Evolutionary conservation across 2,329 filamentous ascomycete species (phyloP), one percentile per base, ranked within the genome.

Genomic region (Aspergillus aculeatinus): DNA sequence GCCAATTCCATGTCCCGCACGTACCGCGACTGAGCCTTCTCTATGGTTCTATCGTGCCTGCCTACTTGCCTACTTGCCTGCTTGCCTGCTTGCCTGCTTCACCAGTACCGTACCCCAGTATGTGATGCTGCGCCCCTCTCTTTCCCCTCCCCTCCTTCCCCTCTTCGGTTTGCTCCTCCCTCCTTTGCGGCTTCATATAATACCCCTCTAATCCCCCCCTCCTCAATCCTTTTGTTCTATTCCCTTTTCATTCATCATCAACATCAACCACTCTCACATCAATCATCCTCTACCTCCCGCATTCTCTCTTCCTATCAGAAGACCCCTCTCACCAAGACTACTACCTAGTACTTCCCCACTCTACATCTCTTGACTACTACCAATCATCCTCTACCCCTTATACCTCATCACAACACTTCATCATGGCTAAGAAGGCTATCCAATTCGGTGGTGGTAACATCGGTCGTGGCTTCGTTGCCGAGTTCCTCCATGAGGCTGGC

Each of bases 401-500:
- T 29, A 29, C 14, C 33, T 44, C 58, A 60, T 52, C 47, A 48
- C 31, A 21, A 35, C 39, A 55, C 31, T 57, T 54, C 60, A 71
- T 49, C 65, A 79, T 79, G 76, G 71, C 68, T 65, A 87, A 86
- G 76, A 91, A 89, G 75, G 90, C 90, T 67, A 86, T 94, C 75
- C 91, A 94, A 80, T 94, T 95, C 70, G 91, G 91, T 67, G 90
- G 90, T 70, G 91, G 91, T 74, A 94, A 94, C 78, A 94, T 95
- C 73, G 91, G 89, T 77, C 89, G 89, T 76, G 90, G 91, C 77
- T 95, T 95, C 69, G 91, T 95, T 58, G 91, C 89, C 71, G 92
- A 92, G 79, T 95, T 97, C 81, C 86, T 98, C 47, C 91, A 96
- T 83, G 89, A 96, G 78, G 95, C 93, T 12, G 93, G 91, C 74